phyloP scores from a whole-genome alignment of 768 basidiomycete species.

The Lactifluus volemus region DNA sequence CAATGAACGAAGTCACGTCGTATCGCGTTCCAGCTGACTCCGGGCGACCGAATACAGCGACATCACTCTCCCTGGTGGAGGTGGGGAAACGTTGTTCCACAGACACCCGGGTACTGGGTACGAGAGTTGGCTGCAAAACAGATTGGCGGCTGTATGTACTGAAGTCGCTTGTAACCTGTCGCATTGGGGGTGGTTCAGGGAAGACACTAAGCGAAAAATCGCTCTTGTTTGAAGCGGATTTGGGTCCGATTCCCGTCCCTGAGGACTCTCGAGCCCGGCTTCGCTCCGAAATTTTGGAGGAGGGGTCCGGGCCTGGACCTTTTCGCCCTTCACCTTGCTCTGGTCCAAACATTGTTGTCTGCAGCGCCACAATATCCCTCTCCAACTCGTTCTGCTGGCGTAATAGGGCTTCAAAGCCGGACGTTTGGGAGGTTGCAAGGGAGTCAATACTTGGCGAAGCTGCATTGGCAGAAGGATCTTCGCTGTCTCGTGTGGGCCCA shows the following conservation, averaged over 20 bases:
- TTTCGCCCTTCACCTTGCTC: not conserved
- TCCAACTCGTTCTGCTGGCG: constrained; percentile 59
- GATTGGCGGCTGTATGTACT: not conserved
- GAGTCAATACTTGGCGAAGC: not conserved
- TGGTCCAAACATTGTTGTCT: constrained; percentile 28
- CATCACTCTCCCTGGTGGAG: constrained; percentile 14
- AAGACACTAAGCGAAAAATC: constrained; percentile 70
- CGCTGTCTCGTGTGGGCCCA: not conserved
- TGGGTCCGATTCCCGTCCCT: constrained; percentile 1
- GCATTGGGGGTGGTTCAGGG: constrained; percentile 47
- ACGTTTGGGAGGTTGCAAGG: constrained; percentile 21
- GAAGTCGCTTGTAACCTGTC: not conserved
- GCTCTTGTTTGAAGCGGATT: constrained; percentile 24
- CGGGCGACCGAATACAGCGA: constrained; percentile 10
- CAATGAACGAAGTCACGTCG: constrained; percentile 72
- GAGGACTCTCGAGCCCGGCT: constrained; percentile 6
- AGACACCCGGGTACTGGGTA: constrained; percentile 22
- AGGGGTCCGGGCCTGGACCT: not conserved
- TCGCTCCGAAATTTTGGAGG: not conserved
- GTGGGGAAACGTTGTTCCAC: constrained; percentile 20
- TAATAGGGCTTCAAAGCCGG: constrained; percentile 34
- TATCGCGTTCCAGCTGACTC: constrained; percentile 48
- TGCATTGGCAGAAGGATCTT: not conserved
- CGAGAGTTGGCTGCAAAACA: not conserved
- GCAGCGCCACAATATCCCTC: constrained; percentile 51